Evolutionary conservation across 2,329 filamentous ascomycete species (phyloP), one percentile per base, ranked within the genome.

Genomic region (Claviceps africana): DNA sequence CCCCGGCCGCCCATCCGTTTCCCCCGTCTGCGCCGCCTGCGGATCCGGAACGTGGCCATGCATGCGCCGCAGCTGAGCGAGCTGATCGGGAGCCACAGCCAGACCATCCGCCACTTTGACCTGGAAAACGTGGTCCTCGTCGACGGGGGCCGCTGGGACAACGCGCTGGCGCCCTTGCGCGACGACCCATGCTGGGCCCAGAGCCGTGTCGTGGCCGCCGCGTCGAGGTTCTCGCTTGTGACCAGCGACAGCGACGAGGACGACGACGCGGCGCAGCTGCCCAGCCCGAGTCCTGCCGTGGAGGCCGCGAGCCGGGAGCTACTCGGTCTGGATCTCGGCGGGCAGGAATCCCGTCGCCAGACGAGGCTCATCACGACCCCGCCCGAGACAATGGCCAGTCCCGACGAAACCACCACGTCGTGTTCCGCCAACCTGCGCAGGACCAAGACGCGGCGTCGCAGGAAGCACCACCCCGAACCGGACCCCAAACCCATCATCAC

Each of bases 121-220:
- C 88, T 94, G 65, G 82, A 89, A 62, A 82, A 86, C 56, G 82
- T 90, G 19, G 73, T 77, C 31, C 75, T 95, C 44, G 75, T 81
- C 49, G 76, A 78, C 55, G 72, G 72, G 35, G 88, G 85, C 30
- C 83, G 74, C 53, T 95, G 88, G 88, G 85, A 93, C 54, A 83
- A 89, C 31, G 88, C 87, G 0, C 76, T 95, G n/a, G 79, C 81
- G 40, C 85, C 86, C 1, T 70, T 94, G 53, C 65, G 71, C 56
- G 68, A 60, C 56, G 70, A 63, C 60, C 72, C 65, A 56, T 69
- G 58, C n/a, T 70, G 67, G 67, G 46, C 6, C 43, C 13, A 21
- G 43, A n/a, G 61, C 54, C 65, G 61, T 47, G 39, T 60, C 39
- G 46, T 57, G 37, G 56, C 60, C 7, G 39, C 39, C 1, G 55